These are phyloP conservation scores for Diutina sp. DNA, from an alignment of 1,139 yeast genomes.

Conservation along the genomic window DNA sequence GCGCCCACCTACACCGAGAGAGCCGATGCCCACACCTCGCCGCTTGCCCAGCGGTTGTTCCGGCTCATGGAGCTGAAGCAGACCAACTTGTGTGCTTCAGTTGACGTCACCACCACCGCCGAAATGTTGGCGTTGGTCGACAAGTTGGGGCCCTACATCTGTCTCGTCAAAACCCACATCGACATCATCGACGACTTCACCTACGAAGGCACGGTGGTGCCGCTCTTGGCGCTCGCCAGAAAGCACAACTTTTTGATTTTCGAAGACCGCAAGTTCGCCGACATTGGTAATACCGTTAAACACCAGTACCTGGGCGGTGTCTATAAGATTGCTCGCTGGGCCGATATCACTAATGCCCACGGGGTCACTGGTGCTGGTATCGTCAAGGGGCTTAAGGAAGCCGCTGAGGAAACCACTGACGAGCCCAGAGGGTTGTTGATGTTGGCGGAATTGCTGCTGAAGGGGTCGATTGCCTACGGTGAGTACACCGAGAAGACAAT, in stretches of 20 bases:
- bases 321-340: constrained; percentile 82
- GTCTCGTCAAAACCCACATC: constrained; percentile 87
- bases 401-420: constrained; percentile 52
- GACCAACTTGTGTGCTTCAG: constrained; percentile 91
- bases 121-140: constrained; percentile 68
- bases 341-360: constrained; percentile 96
- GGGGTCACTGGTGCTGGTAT: constrained; percentile 95
- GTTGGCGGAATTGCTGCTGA: constrained; percentile 91
- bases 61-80: constrained; percentile 66
- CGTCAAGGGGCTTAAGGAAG: constrained; percentile 76
- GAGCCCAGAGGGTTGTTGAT: constrained; percentile 81
- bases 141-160: constrained; percentile 78
- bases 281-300: constrained; percentile 96
- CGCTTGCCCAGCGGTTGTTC: constrained; percentile 69
- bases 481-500: constrained; percentile 80
- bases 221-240: constrained; percentile 31
- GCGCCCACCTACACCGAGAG: constrained; percentile 46
- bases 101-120: constrained; percentile 70
- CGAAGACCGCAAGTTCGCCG: constrained; percentile 75
- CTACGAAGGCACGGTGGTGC: constrained; percentile 64
- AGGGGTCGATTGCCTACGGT: constrained; percentile 88
- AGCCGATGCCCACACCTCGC: constrained; percentile 59
- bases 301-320: constrained; percentile 88
- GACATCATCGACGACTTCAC: constrained; percentile 86
- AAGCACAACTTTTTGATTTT: constrained; percentile 9